Base-by-base conservation (phyloP, 139 green algal species). In the Yamagishiella unicocca region DNA sequence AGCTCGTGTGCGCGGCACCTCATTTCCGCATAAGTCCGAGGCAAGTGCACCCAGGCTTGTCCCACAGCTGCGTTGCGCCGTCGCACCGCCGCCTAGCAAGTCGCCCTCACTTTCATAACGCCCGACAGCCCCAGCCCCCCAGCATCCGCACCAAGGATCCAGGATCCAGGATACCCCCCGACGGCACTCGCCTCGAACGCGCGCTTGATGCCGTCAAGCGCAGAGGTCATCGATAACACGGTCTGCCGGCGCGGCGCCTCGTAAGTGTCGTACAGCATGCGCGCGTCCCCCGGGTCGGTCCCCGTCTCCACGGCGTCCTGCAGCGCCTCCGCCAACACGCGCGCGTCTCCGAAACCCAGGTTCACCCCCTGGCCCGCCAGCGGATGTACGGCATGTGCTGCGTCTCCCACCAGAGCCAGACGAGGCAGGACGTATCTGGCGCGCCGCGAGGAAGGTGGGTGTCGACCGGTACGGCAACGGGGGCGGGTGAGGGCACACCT, bases 281-380 rank as follows among this genome's bases (percentile, higher is more conserved):
- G 33, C 4, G 19, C 54, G 71, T 74, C 83, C 43, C 54, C 83
- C 8, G 55, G 79, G 83, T 97, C 94, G 1, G 58, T 46, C 4
- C 94, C 95, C 58, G 54, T 88, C 84, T 94, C 86, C 46, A 91
- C 83, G 4, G 92, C 95, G 29, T 2, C 61, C 6, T 88, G 90
- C 0, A 98, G 50, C 0, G 93, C 89, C 8, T 75, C 70, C 14
- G 81, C 90, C 81, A 98, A 92, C 53, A 78, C 86, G 1, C 72
- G 66, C 12, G 93, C 95, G 79, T 98, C 96, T 0, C 85, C 95
- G 53, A 98, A 90, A 24, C 96, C 96, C 55, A 98, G 93, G 88
- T 98, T 98, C 6, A 96, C 93, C 1, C 95, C 95, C 80, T 97
- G 94, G 5, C 96, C 95, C 2, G 95, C 95, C 76, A 98, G 67